These are phyloP conservation scores for Centrapalus pauciflorus DNA, from an alignment of 129 eudicot species.

Conservation along the genomic window DNA sequence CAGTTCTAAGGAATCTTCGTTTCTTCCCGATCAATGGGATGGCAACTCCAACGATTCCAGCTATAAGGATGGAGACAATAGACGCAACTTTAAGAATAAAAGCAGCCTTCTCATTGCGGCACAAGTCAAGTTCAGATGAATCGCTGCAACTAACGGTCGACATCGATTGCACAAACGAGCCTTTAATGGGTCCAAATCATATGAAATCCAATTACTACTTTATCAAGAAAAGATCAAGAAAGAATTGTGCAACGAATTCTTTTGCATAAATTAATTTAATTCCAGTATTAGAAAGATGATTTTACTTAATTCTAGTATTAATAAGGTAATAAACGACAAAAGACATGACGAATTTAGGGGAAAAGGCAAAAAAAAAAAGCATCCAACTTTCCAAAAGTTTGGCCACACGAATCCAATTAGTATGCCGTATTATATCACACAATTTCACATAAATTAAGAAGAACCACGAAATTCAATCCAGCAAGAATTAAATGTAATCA, in stretches of 20 bases:
- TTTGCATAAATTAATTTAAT: not conserved
- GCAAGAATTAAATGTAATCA: not conserved
- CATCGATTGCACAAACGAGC: constrained; percentile 49
- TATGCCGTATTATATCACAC: not conserved
- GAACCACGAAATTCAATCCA: not conserved
- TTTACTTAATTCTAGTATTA: no score
- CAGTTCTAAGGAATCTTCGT: constrained; percentile 59
- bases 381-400: not conserved
- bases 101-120: constrained; percentile 58
- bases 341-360: not conserved
- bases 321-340: not conserved
- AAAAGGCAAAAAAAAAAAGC: constrained; percentile 9
- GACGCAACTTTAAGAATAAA: constrained; percentile 59
- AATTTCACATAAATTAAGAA: not conserved
- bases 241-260: not conserved
- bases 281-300: not conserved
- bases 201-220: constrained; percentile 15
- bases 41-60: constrained; percentile 69
- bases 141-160: constrained; percentile 45
- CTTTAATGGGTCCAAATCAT: constrained; percentile 29
- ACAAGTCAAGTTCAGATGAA: constrained; percentile 32
- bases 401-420: not conserved
- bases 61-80: constrained; percentile 53
- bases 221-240: not conserved
- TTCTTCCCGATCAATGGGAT: constrained; percentile 71